These are phyloP conservation scores for Ascochyta koolunga DNA, from an alignment of 2,329 filamentous ascomycete genomes.

Conservation along the genomic window DNA sequence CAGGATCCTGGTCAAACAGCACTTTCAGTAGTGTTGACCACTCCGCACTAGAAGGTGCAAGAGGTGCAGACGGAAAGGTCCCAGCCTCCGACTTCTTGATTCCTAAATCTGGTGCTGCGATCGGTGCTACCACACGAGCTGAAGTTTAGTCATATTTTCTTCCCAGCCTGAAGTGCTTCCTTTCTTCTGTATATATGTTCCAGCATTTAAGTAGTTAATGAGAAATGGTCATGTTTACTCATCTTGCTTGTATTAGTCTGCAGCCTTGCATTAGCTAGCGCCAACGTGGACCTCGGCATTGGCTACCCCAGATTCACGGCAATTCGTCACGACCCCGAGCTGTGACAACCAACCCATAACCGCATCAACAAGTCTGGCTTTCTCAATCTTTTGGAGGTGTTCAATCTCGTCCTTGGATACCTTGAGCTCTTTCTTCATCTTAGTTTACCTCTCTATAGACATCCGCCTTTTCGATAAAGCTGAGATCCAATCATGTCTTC, in stretches of 20 bases:
- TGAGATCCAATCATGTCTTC: slow-evolving; percentile 41
- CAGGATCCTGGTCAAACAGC: slow-evolving; percentile 47
- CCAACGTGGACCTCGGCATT: slow-evolving; percentile 32
- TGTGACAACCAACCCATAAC: background rate
- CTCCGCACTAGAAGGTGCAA: slow-evolving; percentile 44
- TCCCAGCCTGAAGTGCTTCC: background rate
- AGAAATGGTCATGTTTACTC: background rate
- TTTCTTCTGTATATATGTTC: background rate
- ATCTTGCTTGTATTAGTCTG: background rate
- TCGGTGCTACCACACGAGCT: slow-evolving; percentile 49
- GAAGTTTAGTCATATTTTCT: slow-evolving; percentile 1
- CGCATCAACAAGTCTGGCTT: background rate
- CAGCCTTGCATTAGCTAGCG: background rate
- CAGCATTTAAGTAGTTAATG: background rate
- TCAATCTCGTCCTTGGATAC: too few species aligned
- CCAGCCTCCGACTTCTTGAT: slow-evolving; percentile 52
- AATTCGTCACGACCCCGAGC: slow-evolving; percentile 29
- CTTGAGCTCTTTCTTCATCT: background rate
- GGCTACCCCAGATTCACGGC: slow-evolving; percentile 29
- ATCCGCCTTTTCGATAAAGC: background rate
- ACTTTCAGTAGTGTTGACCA: slow-evolving; percentile 49
- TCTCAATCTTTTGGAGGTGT: too few species aligned
- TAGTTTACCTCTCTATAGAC: background rate
- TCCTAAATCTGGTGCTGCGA: slow-evolving; percentile 44
- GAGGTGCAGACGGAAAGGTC: slow-evolving; percentile 49